Percentiles rank a stretch among this genome's conserved stretches.
These are phyloP conservation scores for Debaryomyces hansenii DNA, from an alignment of 805 yeast genomes.

Conservation along the genomic window DNA sequence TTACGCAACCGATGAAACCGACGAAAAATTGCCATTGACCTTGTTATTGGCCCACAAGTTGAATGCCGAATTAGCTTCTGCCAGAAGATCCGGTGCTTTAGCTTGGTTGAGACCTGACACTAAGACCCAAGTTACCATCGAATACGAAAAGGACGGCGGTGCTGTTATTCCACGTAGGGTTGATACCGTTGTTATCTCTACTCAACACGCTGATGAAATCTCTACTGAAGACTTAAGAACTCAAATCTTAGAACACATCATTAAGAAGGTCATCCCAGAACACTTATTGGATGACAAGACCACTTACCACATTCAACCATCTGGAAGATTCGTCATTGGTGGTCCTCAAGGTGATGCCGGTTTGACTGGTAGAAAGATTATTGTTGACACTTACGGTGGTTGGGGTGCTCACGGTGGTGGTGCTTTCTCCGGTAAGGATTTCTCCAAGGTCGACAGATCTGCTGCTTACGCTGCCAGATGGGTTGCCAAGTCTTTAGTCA, in stretches of 20 bases:
- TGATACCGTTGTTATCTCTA: conserved; percentile 95
- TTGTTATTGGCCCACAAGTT: conserved; percentile 91
- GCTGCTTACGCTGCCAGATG: conserved; percentile 99
- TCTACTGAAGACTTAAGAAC: conserved; percentile 88
- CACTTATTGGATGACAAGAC: conserved; percentile 91
- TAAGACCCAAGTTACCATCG: conserved; percentile 98
- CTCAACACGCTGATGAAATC: conserved; percentile 97
- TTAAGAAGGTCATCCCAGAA: conserved; percentile 91
- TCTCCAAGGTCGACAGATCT: conserved; percentile 99
- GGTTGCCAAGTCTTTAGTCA: conserved; percentile 98
- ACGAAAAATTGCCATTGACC: conserved; percentile 95
- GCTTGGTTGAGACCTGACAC: conserved; percentile 99
- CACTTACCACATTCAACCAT: conserved; percentile 97
- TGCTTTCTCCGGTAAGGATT: conserved; percentile 99
- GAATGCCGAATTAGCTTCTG: conserved; percentile 94
- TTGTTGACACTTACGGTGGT: conserved; percentile 99
- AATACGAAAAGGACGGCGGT: conserved; percentile 91
- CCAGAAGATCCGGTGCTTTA: conserved; percentile 93
- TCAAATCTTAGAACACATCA: conserved; percentile 73
- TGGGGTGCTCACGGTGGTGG: conserved; percentile 99
- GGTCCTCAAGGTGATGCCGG: conserved; percentile 99
- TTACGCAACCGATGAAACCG: conserved; percentile 98
- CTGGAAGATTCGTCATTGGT: conserved; percentile 99
- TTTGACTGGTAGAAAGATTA: conserved; percentile 98
- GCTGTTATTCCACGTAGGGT: conserved; percentile 95